Evolutionary conservation across 1,284 basidiomycete genomes (phyloP).

Genomic region (Rhizoctonia solani): DNA sequence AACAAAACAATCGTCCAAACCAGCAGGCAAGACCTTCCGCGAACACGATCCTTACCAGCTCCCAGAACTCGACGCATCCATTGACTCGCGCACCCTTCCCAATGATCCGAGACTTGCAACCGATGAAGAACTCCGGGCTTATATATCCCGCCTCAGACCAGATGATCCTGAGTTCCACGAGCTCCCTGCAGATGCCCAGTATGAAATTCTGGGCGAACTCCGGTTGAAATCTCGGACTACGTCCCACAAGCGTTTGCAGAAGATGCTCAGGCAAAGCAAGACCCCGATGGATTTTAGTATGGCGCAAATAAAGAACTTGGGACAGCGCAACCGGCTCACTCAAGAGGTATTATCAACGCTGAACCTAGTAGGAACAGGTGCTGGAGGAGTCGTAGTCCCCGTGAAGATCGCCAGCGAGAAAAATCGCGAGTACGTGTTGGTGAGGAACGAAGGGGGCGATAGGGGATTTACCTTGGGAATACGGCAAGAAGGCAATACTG

Average conservation of each 20-base stretch:
- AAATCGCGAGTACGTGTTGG: slow-evolving; percentile 90
- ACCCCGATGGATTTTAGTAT: slow-evolving; percentile 95
- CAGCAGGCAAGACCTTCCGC: slow-evolving; percentile 55
- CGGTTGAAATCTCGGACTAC: slow-evolving; percentile 92
- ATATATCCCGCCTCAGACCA: slow-evolving; percentile 91
- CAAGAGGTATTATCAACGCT: slow-evolving; percentile 95
- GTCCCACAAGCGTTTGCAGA: slow-evolving; percentile 86
- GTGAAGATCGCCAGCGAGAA: slow-evolving; percentile 92
- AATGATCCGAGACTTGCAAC: slow-evolving; percentile 92
- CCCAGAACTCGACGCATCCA: slow-evolving; percentile 68
- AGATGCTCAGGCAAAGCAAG: slow-evolving; percentile 80
- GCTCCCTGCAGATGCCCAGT: slow-evolving; percentile 94
- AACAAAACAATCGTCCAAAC: slow-evolving; percentile 52
- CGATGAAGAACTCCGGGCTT: slow-evolving; percentile 85
- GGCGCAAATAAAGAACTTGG: slow-evolving; percentile 89
- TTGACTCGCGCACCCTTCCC: slow-evolving; percentile 47
- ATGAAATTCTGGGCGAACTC: slow-evolving; percentile 97
- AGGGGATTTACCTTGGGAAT: slow-evolving; percentile 96
- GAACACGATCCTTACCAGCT: slow-evolving; percentile 85
- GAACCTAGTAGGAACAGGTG: slow-evolving; percentile 82
- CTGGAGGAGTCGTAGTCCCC: slow-evolving; percentile 83
- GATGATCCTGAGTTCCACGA: slow-evolving; percentile 95
- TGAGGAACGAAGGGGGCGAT: slow-evolving; percentile 83
- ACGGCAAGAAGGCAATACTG: slow-evolving; percentile 69
- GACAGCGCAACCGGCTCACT: slow-evolving; percentile 88